Conservation (phyloP, 164 flowering plant species). For the Platanus orientalis region DNA sequence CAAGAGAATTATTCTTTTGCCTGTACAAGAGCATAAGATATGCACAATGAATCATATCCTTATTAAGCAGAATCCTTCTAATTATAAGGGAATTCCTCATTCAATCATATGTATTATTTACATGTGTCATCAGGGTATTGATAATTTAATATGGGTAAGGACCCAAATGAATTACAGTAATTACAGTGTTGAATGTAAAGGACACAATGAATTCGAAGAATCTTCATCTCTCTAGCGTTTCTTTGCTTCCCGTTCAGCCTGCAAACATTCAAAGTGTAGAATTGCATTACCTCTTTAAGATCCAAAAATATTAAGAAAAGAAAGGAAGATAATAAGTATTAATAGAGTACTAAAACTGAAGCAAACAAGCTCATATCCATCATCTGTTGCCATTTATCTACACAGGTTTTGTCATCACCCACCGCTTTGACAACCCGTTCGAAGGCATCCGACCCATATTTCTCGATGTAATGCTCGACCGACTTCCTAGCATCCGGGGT, state of each 20-base stretch:
- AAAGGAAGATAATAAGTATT: background rate
- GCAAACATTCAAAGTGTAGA: constrained; percentile 14
- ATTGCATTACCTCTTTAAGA: background rate
- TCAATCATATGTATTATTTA: too few relatives aligned
- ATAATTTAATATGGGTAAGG: background rate
- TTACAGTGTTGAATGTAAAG: too few relatives aligned
- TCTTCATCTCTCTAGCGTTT: constrained; percentile 23
- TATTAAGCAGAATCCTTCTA: background rate
- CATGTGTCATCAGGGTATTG: background rate
- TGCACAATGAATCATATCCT: background rate
- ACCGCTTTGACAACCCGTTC: constrained; percentile 81
- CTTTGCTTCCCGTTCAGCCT: constrained; percentile 72
- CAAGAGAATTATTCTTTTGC: too few relatives aligned
- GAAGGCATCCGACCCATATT: constrained; percentile 69
- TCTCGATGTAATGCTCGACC: constrained; percentile 66
- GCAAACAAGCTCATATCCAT: background rate
- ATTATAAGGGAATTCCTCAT: background rate
- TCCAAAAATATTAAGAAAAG: background rate
- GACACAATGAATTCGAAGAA: background rate
- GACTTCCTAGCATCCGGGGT: constrained; percentile 76
- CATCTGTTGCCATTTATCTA: background rate
- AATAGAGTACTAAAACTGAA: background rate
- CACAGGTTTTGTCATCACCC: constrained; percentile 14
- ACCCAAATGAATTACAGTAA: too few relatives aligned
- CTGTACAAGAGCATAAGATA: background rate